Evolutionary conservation across 2,329 filamentous ascomycete species (phyloP).

Genomic region (Claviceps sp.): DNA sequence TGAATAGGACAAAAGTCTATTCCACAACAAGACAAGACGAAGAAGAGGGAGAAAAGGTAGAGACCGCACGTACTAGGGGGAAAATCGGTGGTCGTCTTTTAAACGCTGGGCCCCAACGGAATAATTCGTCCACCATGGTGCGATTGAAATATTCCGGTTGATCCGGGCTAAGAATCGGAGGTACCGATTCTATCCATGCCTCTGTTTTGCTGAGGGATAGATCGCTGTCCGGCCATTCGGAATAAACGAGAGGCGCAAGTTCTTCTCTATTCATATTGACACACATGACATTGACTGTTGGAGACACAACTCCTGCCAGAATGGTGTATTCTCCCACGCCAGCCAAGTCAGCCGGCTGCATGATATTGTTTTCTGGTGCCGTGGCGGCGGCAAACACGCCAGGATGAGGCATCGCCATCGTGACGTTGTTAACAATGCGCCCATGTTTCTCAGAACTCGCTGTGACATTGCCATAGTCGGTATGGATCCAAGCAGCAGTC

Average conservation of each 20-base stretch:
- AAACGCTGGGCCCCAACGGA: constrained; percentile 47
- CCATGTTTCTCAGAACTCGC: constrained; percentile 32
- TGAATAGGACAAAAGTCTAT: background rate
- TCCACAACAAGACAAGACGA: background rate
- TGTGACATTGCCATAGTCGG: constrained; percentile 36
- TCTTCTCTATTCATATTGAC: constrained; percentile 48
- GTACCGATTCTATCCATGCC: constrained; percentile 26
- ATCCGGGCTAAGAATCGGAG: constrained; percentile 9
- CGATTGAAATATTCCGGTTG: constrained; percentile 32
- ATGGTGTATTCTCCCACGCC: constrained; percentile 58
- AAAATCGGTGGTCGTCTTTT: constrained; percentile 37
- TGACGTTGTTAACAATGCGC: constrained; percentile 61
- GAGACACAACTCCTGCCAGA: constrained; percentile 55
- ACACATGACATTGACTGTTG: constrained; percentile 60
- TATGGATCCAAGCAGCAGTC: constrained; percentile 54
- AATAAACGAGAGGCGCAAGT: constrained; percentile 51
- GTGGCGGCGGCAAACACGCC: constrained; percentile 52
- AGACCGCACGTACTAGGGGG: too few species aligned
- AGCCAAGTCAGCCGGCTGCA: constrained; percentile 52
- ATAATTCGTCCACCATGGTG: constrained; percentile 55
- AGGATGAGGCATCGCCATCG: constrained; percentile 63
- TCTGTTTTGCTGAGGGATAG: constrained; percentile 20
- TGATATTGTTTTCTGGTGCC: constrained; percentile 47
- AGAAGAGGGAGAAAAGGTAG: background rate
- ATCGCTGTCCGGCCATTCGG: constrained; percentile 37